phyloP scores from a whole-genome alignment of 768 basidiomycete species.

The Fomitopsis pulvina region DNA sequence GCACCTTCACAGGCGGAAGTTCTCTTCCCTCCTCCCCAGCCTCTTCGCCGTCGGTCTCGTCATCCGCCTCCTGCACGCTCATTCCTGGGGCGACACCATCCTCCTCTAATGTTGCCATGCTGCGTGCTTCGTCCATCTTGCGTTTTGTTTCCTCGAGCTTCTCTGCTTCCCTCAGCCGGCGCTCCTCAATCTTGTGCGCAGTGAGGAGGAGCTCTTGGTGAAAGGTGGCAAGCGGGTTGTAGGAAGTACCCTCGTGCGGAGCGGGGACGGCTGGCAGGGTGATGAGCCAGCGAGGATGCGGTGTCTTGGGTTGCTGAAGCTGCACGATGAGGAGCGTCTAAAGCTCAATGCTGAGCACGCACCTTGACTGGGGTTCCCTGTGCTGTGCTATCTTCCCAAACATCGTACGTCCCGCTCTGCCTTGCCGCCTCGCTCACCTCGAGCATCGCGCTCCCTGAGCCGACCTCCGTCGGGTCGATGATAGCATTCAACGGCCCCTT shows the following conservation, averaged over 20 bases:
- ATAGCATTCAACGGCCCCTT: conserved; percentile 69
- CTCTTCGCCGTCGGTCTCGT: conserved; percentile 26
- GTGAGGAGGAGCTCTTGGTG: conserved; percentile 65
- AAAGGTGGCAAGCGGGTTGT: conserved; percentile 75
- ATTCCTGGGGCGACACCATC: conserved; percentile 55
- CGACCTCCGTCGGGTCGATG: conserved; percentile 61
- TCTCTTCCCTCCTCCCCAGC: conserved; percentile 22
- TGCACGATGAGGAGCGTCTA: not conserved
- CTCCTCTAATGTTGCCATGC: conserved; percentile 24
- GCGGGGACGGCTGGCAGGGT: conserved; percentile 56
- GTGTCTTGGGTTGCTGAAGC: conserved; percentile 41
- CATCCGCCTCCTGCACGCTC: conserved; percentile 46
- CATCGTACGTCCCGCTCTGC: conserved; percentile 58
- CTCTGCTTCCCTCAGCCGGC: conserved; percentile 44
- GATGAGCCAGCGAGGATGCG: conserved; percentile 45
- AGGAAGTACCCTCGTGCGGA: conserved; percentile 82
- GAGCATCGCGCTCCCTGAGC: conserved; percentile 55
- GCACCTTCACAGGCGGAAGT: conserved; percentile 29
- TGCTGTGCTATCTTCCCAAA: conserved; percentile 38
- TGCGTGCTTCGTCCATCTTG: conserved; percentile 45
- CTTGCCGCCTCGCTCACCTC: conserved; percentile 66
- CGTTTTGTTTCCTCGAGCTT: conserved; percentile 47
- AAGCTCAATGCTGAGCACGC: conserved; percentile 4
- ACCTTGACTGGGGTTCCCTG: conserved; percentile 48
- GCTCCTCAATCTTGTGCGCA: conserved; percentile 63